Conservation (phyloP, 2,329 filamentous ascomycete species). For the Fusarium praegraminearum region DNA sequence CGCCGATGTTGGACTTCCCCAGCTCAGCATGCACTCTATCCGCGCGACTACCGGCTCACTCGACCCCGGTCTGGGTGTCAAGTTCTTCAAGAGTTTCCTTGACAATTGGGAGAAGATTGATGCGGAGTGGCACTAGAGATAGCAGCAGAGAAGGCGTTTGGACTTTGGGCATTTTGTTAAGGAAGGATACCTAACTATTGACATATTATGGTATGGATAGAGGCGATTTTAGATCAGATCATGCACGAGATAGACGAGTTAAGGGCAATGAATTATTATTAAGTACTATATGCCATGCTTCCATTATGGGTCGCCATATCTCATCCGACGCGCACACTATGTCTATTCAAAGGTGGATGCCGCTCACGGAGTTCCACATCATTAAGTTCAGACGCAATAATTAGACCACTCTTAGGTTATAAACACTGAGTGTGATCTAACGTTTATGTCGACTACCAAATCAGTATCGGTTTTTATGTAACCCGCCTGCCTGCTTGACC, state of each 20-base stretch:
- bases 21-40: constrained; percentile 94
- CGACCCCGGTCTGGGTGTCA: constrained; percentile 89
- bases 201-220: constrained; percentile 17
- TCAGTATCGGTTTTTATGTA: too few relatives aligned
- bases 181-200: constrained; percentile 26
- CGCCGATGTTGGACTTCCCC: constrained; percentile 89
- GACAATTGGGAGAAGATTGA: constrained; percentile 89
- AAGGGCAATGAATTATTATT: background rate
- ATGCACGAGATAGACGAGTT: constrained; percentile 10
- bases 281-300: background rate
- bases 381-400: too few relatives aligned
- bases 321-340: background rate
- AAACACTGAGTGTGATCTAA: too few relatives aligned
- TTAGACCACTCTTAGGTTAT: too few relatives aligned
- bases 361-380: too few relatives aligned
- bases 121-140: constrained; percentile 72
- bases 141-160: constrained; percentile 13
- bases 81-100: constrained; percentile 90
- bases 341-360: too few relatives aligned
- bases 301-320: background rate
- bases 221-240: constrained; percentile 12
- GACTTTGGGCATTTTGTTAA: constrained; percentile 5
- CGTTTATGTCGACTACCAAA: too few relatives aligned
- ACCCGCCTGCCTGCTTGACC: too few relatives aligned
- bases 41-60: constrained; percentile 86